Evolutionary conservation across 371 early-diverging fungal genomes (phyloP), one percentile per base, ranked within the genome.

Genomic region (Saksenaea vasiformis): DNA sequence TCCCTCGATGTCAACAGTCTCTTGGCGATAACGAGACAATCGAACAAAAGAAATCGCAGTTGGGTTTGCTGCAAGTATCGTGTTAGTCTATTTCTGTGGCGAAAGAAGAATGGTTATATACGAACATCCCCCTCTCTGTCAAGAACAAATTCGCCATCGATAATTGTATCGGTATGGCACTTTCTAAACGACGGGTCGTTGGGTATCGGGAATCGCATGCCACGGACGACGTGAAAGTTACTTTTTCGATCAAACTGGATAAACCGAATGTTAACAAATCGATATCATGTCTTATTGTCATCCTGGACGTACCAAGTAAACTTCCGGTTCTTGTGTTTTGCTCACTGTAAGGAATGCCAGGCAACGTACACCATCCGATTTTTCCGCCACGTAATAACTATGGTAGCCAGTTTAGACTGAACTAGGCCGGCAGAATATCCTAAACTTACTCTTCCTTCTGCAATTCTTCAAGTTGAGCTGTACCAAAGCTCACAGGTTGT

Each of bases 331-430:
- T 24, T 77, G 74, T 60, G 68, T 56, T n/a, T 62, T 34, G 61
- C 79, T 66, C 5, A 76, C 64, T 3, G 80, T 72, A 55, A 92
- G 79, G 36, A 89, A 83, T 43, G 97, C 80, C 1, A 99, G 81
- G 53, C 92, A 94, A 19, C 99, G 90, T 5, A 96, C 86, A 24
- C 99, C 99, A 81, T 99, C 99, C 9, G 96, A 95, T 74, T 99
- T 99, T 75, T 99, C 99, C 71, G 96, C 93, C 14, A 98, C 98
- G 78, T 90, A 94, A 73, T 94, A 99, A 83, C 88, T 87, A 64
- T 47, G 51, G 22, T 38, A 61, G 15, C 34, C 22, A 36, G 59
- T 22, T 15, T n/a, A n/a, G 61, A 22, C 7, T 36, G 14, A 24
- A 28, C 15, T 13, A 53, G 17, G 31, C 43, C 5, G n/a, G 22